Evolutionary conservation across 495 filamentous ascomycete species (phyloP).

Genomic region (Trichocladium uniseriatum): DNA sequence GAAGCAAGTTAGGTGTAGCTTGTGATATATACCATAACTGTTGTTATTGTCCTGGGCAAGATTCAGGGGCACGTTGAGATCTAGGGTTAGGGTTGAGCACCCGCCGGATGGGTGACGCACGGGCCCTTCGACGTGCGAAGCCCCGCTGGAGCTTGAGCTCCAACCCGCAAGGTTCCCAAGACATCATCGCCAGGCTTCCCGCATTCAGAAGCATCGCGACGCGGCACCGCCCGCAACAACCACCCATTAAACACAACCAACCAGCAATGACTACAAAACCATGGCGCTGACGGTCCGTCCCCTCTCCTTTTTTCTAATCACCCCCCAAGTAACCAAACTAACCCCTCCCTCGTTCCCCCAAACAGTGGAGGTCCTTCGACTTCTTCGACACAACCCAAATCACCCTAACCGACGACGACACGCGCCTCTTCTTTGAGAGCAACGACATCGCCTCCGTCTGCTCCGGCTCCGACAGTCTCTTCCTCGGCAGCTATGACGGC

Average conservation of each 20-base stretch:
- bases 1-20: too few relatives aligned
- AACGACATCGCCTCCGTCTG: constrained; percentile 52
- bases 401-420: constrained; percentile 62
- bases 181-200: not conserved
- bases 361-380: constrained; percentile 96
- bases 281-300: constrained; percentile 29
- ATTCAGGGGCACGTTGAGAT: not conserved
- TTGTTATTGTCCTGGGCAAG: not conserved
- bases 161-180: constrained; percentile 8
- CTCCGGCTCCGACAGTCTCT: constrained; percentile 82
- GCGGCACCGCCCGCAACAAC: too few relatives aligned
- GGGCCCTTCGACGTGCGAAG: not conserved
- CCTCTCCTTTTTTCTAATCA: not conserved
- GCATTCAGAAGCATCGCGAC: too few relatives aligned
- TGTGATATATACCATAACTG: too few relatives aligned
- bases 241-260: not conserved
- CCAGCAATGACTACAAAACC: constrained; percentile 1
- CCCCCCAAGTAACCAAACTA: too few relatives aligned
- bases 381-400: constrained; percentile 93
- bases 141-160: not conserved
- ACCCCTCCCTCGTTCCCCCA: not conserved
- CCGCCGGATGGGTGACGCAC: not conserved
- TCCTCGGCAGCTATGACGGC: constrained; percentile 78
- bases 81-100: constrained; percentile 3
- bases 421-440: constrained; percentile 38